These are phyloP conservation scores for Candida coquimbonensis DNA, from an alignment of 805 yeast species.

Conservation along the genomic window DNA sequence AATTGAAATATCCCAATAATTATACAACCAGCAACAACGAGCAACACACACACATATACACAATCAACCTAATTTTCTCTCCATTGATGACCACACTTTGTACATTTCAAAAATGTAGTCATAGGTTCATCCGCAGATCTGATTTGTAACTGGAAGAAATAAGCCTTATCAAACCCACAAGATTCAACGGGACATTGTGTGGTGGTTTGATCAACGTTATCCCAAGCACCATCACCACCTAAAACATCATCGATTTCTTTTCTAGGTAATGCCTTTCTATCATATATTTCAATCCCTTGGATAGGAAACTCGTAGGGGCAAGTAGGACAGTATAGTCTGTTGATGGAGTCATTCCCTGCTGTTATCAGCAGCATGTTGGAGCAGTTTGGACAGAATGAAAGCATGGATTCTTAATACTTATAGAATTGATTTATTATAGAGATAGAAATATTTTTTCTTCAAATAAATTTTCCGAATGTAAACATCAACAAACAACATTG, in stretches of 20 bases:
- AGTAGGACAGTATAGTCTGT: constrained; percentile 80
- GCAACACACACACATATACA: too few species aligned
- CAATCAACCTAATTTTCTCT: constrained; percentile 69
- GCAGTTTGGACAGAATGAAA: constrained; percentile 93
- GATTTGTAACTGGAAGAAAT: constrained; percentile 93
- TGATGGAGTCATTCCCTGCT: constrained; percentile 49
- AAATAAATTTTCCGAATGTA: not conserved
- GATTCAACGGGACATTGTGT: constrained; percentile 86
- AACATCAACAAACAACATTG: not conserved
- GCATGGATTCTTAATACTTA: constrained; percentile 38
- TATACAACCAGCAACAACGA: too few species aligned
- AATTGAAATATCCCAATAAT: too few species aligned
- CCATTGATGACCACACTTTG: constrained; percentile 92
- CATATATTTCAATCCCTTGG: constrained; percentile 74
- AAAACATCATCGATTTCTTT: constrained; percentile 94
- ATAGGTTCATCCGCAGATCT: constrained; percentile 99
- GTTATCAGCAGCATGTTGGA: constrained; percentile 80
- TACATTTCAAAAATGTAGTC: constrained; percentile 97
- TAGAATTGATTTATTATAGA: not conserved
- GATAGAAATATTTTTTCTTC: not conserved
- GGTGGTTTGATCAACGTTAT: constrained; percentile 91
- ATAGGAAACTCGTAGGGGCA: constrained; percentile 95
- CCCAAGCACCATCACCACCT: constrained; percentile 98
- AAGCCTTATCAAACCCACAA: constrained; percentile 88
- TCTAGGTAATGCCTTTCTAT: constrained; percentile 73